These are phyloP conservation scores for Fraxinus anomala DNA, from an alignment of 257 asterid genomes.

Conservation along the genomic window DNA sequence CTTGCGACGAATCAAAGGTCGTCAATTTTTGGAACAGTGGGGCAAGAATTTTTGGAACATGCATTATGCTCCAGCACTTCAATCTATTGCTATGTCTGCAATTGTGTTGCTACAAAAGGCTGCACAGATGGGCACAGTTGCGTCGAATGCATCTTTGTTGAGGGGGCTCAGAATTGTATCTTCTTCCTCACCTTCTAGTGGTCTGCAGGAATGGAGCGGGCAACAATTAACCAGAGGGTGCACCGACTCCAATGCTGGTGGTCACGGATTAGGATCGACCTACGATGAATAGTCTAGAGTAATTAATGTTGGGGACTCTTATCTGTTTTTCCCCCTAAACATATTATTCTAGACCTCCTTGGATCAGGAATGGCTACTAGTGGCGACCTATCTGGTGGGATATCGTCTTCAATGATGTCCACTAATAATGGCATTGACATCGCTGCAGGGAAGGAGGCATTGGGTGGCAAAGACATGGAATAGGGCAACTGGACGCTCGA, in stretches of 20 bases:
- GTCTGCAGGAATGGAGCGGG: conserved; percentile 49
- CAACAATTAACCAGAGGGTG: conserved; percentile 40
- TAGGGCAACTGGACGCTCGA: not conserved
- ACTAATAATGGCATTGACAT: conserved; percentile 55
- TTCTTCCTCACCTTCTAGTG: conserved; percentile 39
- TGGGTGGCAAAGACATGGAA: conserved; percentile 46
- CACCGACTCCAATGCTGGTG: conserved; percentile 38
- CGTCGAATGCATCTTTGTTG: conserved; percentile 62
- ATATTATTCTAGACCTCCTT: conserved; percentile 78
- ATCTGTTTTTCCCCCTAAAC: conserved; percentile 72
- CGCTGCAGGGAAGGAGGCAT: conserved; percentile 30
- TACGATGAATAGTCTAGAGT: conserved; percentile 61
- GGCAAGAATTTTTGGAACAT: not conserved
- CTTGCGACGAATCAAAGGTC: conserved; percentile 67
- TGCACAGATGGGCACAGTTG: conserved; percentile 70
- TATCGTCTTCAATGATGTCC: conserved; percentile 70
- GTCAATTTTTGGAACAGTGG: conserved; percentile 40
- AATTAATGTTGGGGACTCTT: conserved; percentile 74
- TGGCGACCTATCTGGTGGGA: conserved; percentile 54
- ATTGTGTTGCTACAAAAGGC: conserved; percentile 91
- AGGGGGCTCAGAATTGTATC: conserved; percentile 62
- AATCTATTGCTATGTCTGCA: conserved; percentile 78
- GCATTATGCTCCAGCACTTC: conserved; percentile 58
- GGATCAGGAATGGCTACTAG: conserved; percentile 83
- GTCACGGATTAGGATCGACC: conserved; percentile 68